phyloP scores from a whole-genome alignment of 176 grass and related monocot genomes.

The Otatea glauca region DNA sequence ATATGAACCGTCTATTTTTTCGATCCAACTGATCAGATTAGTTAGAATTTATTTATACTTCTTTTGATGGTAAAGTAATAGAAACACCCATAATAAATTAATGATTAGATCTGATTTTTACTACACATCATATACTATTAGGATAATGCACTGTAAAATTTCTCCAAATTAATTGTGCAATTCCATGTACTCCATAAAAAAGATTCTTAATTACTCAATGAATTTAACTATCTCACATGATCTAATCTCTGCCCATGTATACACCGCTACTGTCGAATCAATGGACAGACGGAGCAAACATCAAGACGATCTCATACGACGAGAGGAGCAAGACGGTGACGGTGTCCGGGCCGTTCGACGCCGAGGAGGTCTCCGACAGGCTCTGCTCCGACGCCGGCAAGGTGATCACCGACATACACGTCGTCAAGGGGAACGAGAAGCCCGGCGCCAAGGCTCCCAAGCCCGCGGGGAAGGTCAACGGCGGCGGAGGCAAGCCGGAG shows the following conservation, averaged over 20 bases:
- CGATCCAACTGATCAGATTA: too few relatives aligned
- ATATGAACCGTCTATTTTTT: too few relatives aligned
- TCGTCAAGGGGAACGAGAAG: slow-evolving; percentile 53
- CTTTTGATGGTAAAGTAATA: too few relatives aligned
- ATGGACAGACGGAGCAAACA: slow-evolving; percentile 53
- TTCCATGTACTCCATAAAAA: not conserved
- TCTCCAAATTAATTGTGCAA: not conserved
- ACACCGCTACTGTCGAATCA: not conserved
- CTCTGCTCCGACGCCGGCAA: slow-evolving; percentile 63
- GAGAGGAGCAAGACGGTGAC: slow-evolving; percentile 70
- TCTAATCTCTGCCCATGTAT: not conserved
- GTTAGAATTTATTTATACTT: too few relatives aligned
- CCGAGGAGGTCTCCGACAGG: slow-evolving; percentile 56
- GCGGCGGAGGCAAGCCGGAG: slow-evolving; percentile 22
- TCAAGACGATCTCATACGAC: slow-evolving; percentile 67
- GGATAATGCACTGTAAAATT: too few relatives aligned
- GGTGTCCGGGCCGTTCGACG: slow-evolving; percentile 74
- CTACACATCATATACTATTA: too few relatives aligned
- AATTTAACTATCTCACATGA: not conserved
- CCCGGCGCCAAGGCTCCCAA: slow-evolving; percentile 39
- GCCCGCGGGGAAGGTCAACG: slow-evolving; percentile 13
- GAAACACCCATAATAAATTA: too few relatives aligned
- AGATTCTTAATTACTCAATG: not conserved
- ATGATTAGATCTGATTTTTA: too few relatives aligned
- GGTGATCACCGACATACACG: slow-evolving; percentile 75